These are phyloP conservation scores for Amylocystis lapponica DNA, from an alignment of 768 basidiomycete genomes.

Conservation along the genomic window DNA sequence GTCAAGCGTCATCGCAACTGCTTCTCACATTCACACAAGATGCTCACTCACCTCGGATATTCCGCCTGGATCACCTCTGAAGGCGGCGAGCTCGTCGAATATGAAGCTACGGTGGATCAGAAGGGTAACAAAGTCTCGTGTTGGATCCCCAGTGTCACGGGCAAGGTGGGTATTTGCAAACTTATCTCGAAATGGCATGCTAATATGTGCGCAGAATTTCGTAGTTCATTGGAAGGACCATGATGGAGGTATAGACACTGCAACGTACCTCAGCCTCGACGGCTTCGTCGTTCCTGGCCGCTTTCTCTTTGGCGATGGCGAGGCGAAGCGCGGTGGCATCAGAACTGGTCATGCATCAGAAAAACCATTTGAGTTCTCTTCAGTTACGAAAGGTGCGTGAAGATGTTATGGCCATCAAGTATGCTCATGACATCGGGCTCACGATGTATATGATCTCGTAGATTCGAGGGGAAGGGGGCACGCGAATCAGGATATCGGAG, in stretches of 20 bases:
- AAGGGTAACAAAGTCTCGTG: constrained; percentile 46
- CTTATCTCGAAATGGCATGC: no score
- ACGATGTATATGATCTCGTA: not conserved
- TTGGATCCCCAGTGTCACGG: constrained; percentile 61
- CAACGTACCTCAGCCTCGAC: constrained; percentile 59
- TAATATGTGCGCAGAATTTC: constrained; percentile 39
- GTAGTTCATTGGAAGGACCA: constrained; percentile 61
- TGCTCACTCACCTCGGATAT: constrained; percentile 51
- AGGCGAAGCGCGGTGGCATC: constrained; percentile 47
- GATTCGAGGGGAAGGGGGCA: constrained; percentile 2
- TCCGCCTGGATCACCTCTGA: constrained; percentile 64
- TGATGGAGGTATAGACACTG: constrained; percentile 47
- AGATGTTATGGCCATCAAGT: not conserved
- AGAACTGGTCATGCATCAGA: constrained; percentile 45
- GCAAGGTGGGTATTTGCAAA: constrained; percentile 37
- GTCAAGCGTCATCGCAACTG: not conserved
- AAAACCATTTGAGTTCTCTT: constrained; percentile 56
- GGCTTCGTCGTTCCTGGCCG: constrained; percentile 57
- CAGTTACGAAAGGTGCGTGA: constrained; percentile 33
- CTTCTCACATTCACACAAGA: constrained; percentile 4
- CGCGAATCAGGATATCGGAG: constrained; percentile 40
- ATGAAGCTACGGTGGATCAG: constrained; percentile 45
- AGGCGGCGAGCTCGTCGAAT: constrained; percentile 45
- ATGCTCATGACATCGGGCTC: constrained; percentile 5
- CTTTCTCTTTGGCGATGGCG: constrained; percentile 53